These are phyloP conservation scores for Borealophlyctis nickersoniae DNA, from an alignment of 192 early-diverging fungal species.

Conservation along the genomic window DNA sequence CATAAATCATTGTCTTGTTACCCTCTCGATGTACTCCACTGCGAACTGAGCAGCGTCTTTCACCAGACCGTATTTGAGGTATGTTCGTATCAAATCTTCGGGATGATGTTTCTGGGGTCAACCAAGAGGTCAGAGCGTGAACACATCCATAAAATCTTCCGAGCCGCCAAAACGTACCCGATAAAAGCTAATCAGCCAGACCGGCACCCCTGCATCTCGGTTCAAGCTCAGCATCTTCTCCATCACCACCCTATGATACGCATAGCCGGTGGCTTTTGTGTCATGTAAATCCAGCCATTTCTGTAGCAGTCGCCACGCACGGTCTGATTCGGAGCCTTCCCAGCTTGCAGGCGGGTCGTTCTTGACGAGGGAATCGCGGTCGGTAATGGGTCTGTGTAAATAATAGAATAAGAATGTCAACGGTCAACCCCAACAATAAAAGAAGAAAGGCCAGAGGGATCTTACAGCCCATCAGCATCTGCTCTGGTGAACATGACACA, in stretches of 20 bases:
- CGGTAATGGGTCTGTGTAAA: too few relatives aligned
- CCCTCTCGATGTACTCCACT: constrained; percentile 16
- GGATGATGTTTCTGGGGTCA: constrained; percentile 6
- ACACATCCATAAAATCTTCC: too few relatives aligned
- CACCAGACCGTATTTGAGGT: constrained; percentile 25
- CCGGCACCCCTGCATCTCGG: constrained; percentile 22
- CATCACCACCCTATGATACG: constrained; percentile 22
- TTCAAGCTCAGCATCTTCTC: constrained; percentile 20
- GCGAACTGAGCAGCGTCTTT: constrained; percentile 28
- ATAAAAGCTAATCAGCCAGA: constrained; percentile 25
- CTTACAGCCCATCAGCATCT: too few relatives aligned
- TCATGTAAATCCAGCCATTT: constrained; percentile 22
- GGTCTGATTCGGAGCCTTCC: constrained; percentile 21
- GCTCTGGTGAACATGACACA: too few relatives aligned
- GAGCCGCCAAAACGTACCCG: constrained; percentile 15
- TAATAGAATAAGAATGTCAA: too few relatives aligned
- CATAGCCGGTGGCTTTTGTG: neutral
- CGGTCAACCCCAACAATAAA: too few relatives aligned
- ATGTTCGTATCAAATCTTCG: constrained; percentile 32
- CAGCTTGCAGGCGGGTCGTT: constrained; percentile 21
- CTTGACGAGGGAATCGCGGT: too few relatives aligned
- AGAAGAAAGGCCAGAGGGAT: too few relatives aligned
- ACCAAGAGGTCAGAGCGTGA: too few relatives aligned
- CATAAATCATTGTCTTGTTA: neutral
- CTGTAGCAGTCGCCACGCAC: constrained; percentile 33